phyloP scores from a whole-genome alignment of 2,329 filamentous ascomycete genomes.

The Xylariaceae sp. region DNA sequence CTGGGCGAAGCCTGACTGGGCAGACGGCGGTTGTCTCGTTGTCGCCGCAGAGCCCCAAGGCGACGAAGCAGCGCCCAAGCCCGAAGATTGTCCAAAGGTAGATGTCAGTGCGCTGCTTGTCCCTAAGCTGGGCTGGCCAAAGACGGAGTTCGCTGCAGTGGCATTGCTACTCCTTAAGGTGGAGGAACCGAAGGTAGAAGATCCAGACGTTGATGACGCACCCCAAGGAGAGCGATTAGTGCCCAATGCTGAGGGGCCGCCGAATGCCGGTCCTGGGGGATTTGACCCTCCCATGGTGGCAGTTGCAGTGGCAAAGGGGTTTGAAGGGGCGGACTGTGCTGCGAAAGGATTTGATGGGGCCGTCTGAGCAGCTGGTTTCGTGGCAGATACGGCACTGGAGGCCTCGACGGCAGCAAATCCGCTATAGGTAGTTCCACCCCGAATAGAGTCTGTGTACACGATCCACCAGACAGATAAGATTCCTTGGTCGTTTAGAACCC shows the following conservation, averaged over 20 bases:
- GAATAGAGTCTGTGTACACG: slow-evolving; percentile 83
- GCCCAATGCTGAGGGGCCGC: slow-evolving; percentile 47
- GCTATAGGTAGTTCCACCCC: slow-evolving; percentile 68
- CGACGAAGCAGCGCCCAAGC: slow-evolving; percentile 47
- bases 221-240: slow-evolving; percentile 53
- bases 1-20: slow-evolving; percentile 50
- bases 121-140: slow-evolving; percentile 40
- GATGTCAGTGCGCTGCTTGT: slow-evolving; percentile 26
- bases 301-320: slow-evolving; percentile 31
- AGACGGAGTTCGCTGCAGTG: slow-evolving; percentile 38
- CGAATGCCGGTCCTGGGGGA: slow-evolving; percentile 41
- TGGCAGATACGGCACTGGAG: slow-evolving; percentile 27
- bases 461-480: slow-evolving; percentile 87
- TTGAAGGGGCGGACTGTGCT: slow-evolving; percentile 30
- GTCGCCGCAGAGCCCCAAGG: slow-evolving; percentile 49
- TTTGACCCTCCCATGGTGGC: too few species aligned
- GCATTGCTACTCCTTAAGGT: slow-evolving; percentile 15
- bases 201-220: slow-evolving; percentile 36
- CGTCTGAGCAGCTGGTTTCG: slow-evolving; percentile 33
- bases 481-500: slow-evolving; percentile 86
- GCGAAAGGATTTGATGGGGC: slow-evolving; percentile 29
- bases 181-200: slow-evolving; percentile 40
- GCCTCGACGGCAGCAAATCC: slow-evolving; percentile 57
- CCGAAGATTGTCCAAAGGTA: slow-evolving; percentile 52
- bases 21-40: slow-evolving; percentile 40